Percentiles rank a stretch among this genome's conserved stretches.
Evolutionary conservation across 352 stramenopile genomes (phyloP).

Genomic region (Pythium biforme): DNA sequence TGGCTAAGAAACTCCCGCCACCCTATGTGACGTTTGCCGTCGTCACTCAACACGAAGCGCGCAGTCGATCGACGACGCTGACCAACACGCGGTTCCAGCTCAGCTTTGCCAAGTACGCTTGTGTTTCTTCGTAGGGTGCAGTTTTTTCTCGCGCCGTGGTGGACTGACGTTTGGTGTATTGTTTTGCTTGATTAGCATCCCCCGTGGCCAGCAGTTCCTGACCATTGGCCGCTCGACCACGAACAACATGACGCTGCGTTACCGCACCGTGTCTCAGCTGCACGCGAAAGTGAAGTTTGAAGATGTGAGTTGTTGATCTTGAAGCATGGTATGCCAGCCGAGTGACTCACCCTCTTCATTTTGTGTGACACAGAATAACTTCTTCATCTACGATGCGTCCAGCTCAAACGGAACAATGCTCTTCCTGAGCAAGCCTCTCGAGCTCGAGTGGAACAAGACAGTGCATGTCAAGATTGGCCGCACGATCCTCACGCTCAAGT

Average conservation of each 20-base stretch:
- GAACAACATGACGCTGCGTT: conserved; percentile 86
- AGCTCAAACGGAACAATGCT: conserved; percentile 88
- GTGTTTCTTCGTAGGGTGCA: conserved; percentile 15
- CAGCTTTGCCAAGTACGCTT: conserved; percentile 89
- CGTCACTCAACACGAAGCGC: conserved; percentile 88
- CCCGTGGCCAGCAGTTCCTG: conserved; percentile 64
- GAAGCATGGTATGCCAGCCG: not conserved
- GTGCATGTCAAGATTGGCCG: conserved; percentile 84
- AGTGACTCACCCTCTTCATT: not conserved
- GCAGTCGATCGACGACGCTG: conserved; percentile 76
- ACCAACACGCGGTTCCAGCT: conserved; percentile 93
- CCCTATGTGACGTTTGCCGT: conserved; percentile 92
- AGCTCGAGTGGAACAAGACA: conserved; percentile 82
- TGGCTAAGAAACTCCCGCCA: conserved; percentile 83
- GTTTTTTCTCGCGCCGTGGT: not conserved
- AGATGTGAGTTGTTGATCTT: conserved; percentile 44
- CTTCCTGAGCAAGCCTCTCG: conserved; percentile 74
- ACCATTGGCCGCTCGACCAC: conserved; percentile 79
- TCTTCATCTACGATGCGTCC: conserved; percentile 67
- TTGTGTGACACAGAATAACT: conserved; percentile 51
- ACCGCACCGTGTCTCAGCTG: conserved; percentile 83
- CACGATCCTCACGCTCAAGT: conserved; percentile 81
- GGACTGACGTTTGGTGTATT: conserved; percentile 10
- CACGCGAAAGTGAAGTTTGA: conserved; percentile 83
- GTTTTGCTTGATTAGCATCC: conserved; percentile 38